Conservation (phyloP, 2,329 filamentous ascomycete genomes). For the Ambrosiella cleistominuta region DNA sequence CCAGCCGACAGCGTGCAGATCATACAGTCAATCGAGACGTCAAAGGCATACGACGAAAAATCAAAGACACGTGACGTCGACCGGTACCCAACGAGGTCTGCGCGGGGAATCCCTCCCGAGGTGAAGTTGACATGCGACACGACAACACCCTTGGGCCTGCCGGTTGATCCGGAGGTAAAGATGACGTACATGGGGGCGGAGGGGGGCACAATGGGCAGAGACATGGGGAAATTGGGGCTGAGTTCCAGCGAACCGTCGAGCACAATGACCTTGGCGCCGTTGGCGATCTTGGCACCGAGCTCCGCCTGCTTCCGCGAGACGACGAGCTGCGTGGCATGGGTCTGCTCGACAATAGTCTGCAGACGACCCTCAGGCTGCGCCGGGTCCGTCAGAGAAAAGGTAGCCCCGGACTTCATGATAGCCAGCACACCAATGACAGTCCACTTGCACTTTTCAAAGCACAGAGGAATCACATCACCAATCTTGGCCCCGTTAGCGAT, state of each 20-base stretch:
- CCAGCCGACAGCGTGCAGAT: conserved; percentile 33
- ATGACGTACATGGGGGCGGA: conserved; percentile 35
- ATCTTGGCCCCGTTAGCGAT: conserved; percentile 20
- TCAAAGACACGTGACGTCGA: conserved; percentile 27
- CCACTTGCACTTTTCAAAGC: conserved; percentile 33
- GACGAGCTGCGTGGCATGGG: conserved; percentile 22
- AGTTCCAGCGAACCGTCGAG: conserved; percentile 5
- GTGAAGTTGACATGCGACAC: conserved; percentile 30
- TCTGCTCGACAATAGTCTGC: conserved; percentile 28
- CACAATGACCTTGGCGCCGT: conserved; percentile 9
- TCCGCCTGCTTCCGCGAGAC: conserved; percentile 24
- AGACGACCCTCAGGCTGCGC: conserved; percentile 29
- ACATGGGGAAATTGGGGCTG: background rate
- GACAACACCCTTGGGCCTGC: conserved; percentile 45
- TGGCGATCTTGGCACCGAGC: conserved; percentile 23
- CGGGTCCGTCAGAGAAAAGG: conserved; percentile 30
- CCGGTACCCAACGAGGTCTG: conserved; percentile 25
- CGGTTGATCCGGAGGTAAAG: conserved; percentile 48
- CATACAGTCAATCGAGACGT: conserved; percentile 37
- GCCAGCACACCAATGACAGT: conserved; percentile 27
- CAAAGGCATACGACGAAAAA: conserved; percentile 36
- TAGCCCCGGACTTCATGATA: conserved; percentile 31
- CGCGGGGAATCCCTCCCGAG: conserved; percentile 27
- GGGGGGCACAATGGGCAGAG: conserved; percentile 25
- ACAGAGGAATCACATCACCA: conserved; percentile 30